Percentiles rank a stretch among this genome's conserved stretches.
These are phyloP conservation scores for Cutaneotrichosporon sp. DNA, from an alignment of 1,284 basidiomycete species.

Conservation along the genomic window DNA sequence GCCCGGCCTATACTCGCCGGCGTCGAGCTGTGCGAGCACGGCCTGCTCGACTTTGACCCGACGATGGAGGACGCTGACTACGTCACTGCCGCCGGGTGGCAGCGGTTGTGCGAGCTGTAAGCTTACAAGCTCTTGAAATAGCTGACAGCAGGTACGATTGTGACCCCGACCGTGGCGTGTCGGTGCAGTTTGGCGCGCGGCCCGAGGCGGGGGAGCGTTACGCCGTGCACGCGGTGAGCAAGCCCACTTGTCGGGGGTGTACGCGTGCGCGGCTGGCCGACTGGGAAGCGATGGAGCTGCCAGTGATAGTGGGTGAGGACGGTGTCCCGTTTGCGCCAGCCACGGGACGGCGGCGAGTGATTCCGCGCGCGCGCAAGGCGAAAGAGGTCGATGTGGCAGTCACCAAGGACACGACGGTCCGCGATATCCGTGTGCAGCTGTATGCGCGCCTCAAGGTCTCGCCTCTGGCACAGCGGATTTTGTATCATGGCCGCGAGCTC, in stretches of 20 bases:
- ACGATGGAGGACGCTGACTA: slow-evolving; percentile 18
- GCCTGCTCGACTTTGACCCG: slow-evolving; percentile 34
- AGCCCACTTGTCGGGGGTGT: slow-evolving; percentile 16
- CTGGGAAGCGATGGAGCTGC: slow-evolving; percentile 18
- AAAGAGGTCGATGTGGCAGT: slow-evolving; percentile 15
- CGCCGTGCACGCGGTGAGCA: not conserved
- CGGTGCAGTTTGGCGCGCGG: slow-evolving; percentile 14
- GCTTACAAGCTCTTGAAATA: not conserved
- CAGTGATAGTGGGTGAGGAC: slow-evolving; percentile 12
- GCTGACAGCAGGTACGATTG: slow-evolving; percentile 18
- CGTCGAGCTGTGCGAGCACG: slow-evolving; percentile 34
- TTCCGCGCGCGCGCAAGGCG: not conserved
- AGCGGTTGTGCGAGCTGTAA: slow-evolving; percentile 21
- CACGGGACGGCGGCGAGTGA: not conserved
- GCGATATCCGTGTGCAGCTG: slow-evolving; percentile 32
- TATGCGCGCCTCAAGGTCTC: slow-evolving; percentile 18
- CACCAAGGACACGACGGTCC: slow-evolving; percentile 25
- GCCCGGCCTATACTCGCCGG: slow-evolving; percentile 10
- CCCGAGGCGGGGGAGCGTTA: slow-evolving; percentile 1
- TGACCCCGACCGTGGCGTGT: slow-evolving; percentile 15
- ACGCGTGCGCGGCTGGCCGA: slow-evolving; percentile 7
- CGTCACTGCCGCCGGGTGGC: slow-evolving; percentile 25
- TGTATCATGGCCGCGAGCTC: slow-evolving; percentile 23
- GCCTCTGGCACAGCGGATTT: slow-evolving; percentile 28
- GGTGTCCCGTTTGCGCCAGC: not conserved